Conservation (phyloP, 2,329 filamentous ascomycete genomes). For the Dryadomyces sulphureus region DNA sequence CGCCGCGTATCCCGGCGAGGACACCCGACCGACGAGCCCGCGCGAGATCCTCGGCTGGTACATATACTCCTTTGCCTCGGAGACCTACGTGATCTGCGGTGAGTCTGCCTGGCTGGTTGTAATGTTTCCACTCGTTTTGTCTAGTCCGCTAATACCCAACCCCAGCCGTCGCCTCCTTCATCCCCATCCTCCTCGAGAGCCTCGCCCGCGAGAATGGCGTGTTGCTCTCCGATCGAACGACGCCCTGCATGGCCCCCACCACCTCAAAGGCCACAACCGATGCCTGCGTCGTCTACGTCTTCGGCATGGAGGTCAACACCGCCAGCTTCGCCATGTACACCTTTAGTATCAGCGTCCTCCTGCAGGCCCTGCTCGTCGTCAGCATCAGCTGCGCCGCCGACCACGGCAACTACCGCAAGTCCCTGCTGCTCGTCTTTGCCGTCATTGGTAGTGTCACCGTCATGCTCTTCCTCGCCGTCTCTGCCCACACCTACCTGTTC, state of each 20-base stretch:
- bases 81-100: constrained; percentile 95
- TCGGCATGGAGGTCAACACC: constrained; percentile 82
- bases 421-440: constrained; percentile 71
- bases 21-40: constrained; percentile 71
- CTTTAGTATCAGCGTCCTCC: constrained; percentile 78
- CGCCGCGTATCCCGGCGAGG: constrained; percentile 60
- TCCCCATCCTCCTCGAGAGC: constrained; percentile 88
- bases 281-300: constrained; percentile 70
- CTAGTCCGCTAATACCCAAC: background rate
- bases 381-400: constrained; percentile 94
- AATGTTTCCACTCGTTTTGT: no score
- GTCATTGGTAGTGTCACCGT: constrained; percentile 67
- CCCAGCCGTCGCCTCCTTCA: constrained; percentile 60
- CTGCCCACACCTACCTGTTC: constrained; percentile 61
- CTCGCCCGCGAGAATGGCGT: constrained; percentile 86
- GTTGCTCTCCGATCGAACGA: constrained; percentile 60
- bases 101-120: no score
- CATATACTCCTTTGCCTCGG: constrained; percentile 87
- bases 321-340: constrained; percentile 96
- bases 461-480: constrained; percentile 76
- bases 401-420: constrained; percentile 84
- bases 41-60: constrained; percentile 93
- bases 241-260: constrained; percentile 54
- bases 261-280: constrained; percentile 22
- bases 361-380: constrained; percentile 83